phyloP scores from a whole-genome alignment of 768 basidiomycete genomes.

The Pleurotus pulmonarius region DNA sequence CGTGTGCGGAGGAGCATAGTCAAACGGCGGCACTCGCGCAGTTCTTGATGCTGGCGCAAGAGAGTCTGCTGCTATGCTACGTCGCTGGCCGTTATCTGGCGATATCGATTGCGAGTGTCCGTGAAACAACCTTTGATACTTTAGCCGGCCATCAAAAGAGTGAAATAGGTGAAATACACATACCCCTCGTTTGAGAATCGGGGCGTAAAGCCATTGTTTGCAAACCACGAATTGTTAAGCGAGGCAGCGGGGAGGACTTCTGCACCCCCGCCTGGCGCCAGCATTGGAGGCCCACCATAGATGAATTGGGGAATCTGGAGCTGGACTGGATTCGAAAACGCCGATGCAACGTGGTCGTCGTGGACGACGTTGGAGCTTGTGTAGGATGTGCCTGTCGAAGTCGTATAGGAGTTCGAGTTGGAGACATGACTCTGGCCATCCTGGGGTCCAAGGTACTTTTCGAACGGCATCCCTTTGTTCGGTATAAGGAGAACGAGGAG shows the following conservation, averaged over 20 bases:
- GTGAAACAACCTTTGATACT: not conserved
- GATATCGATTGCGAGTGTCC: too few relatives aligned
- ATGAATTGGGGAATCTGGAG: slow-evolving; percentile 70
- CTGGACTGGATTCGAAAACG: slow-evolving; percentile 17
- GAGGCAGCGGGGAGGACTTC: slow-evolving; percentile 60
- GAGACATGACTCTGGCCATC: slow-evolving; percentile 12
- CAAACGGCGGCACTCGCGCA: not conserved
- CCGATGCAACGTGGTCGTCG: slow-evolving; percentile 1
- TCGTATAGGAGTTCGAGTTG: slow-evolving; percentile 5
- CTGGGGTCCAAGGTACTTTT: slow-evolving; percentile 31
- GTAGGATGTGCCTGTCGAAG: slow-evolving; percentile 10
- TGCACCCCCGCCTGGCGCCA: slow-evolving; percentile 71
- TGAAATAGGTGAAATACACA: slow-evolving; percentile 1
- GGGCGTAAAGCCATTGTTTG: slow-evolving; percentile 37
- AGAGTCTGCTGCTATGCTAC: too few relatives aligned
- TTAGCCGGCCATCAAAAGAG: not conserved
- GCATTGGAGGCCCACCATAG: slow-evolving; percentile 49
- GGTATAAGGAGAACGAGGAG: not conserved
- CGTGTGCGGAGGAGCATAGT: not conserved
- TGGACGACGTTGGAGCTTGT: slow-evolving; percentile 1
- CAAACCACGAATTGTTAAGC: slow-evolving; percentile 41
- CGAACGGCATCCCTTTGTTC: slow-evolving; percentile 33
- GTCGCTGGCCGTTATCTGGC: too few relatives aligned
- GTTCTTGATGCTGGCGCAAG: too few relatives aligned
- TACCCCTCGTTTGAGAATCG: slow-evolving; percentile 11